These are phyloP conservation scores for Fusarium graminum DNA, from an alignment of 2,329 filamentous ascomycete genomes.

Conservation along the genomic window DNA sequence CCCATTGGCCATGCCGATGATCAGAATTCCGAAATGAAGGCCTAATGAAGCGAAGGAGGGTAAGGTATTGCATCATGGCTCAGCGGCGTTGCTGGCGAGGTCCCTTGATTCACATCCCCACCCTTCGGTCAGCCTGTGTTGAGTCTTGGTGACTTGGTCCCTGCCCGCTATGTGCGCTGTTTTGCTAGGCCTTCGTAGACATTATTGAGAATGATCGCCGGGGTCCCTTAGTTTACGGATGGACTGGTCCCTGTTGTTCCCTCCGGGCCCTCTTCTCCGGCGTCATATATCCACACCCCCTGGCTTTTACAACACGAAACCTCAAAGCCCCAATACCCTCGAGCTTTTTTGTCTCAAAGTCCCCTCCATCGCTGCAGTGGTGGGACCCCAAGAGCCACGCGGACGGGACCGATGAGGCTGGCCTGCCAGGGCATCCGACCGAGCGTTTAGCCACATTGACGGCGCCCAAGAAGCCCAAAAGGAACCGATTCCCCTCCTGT, in stretches of 20 bases:
- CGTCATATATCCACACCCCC: slow-evolving; percentile 20
- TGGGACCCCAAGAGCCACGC: slow-evolving; percentile 42
- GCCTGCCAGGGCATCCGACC: slow-evolving; percentile 35
- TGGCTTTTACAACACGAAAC: not conserved
- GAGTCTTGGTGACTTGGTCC: slow-evolving; percentile 19
- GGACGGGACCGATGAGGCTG: slow-evolving; percentile 46
- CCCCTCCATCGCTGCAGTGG: slow-evolving; percentile 27
- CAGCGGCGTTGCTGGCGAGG: slow-evolving; percentile 31
- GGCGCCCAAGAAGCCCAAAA: slow-evolving; percentile 30
- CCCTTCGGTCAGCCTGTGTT: slow-evolving; percentile 2
- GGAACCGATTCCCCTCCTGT: slow-evolving; percentile 45
- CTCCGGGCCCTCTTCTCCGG: slow-evolving; percentile 38
- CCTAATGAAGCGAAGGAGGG: slow-evolving; percentile 30
- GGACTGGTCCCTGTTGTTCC: slow-evolving; percentile 17
- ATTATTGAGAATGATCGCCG: slow-evolving; percentile 30
- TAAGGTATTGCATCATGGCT: slow-evolving; percentile 28
- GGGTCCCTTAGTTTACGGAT: slow-evolving; percentile 10
- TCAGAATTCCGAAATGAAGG: slow-evolving; percentile 8
- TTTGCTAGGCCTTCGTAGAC: slow-evolving; percentile 8
- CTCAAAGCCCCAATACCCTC: slow-evolving; percentile 27
- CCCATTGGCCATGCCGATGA: slow-evolving; percentile 14
- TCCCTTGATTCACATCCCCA: slow-evolving; percentile 25
- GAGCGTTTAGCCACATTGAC: slow-evolving; percentile 22
- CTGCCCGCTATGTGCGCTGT: slow-evolving; percentile 31
- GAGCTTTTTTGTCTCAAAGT: slow-evolving; percentile 24